Evolutionary conservation across 495 filamentous ascomycete genomes (phyloP), one percentile per base, ranked within the genome.

Genomic region (Delitschia confertaspora): DNA sequence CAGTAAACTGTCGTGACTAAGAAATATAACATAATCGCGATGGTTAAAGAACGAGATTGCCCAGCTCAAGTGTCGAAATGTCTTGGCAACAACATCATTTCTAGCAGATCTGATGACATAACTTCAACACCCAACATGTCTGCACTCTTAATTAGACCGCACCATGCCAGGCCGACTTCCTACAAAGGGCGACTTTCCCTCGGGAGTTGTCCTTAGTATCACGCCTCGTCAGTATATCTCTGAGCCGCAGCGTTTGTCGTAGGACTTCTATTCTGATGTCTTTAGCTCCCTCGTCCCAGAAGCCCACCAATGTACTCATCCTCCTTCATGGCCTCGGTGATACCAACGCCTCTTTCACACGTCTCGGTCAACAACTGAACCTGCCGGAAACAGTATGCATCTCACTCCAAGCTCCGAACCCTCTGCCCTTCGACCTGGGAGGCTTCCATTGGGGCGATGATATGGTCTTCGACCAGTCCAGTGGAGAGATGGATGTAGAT

Each of bases 381-480:
- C 76, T 95, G 9, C 86, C 88, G 0, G 83, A 87, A 56, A 91
- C 93, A 30, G 72, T 75, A 21, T 73, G 76, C 55, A 70, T 98
- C 24, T 75, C 86, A 3, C 60, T 96, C 19, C 81, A 79, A 58
- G 91, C 77, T 0, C 78, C 81, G 0, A 69, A 64, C n/a, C 75
- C 76, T 0, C 65, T 96, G 3, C 87, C 88, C 5, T 75, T 86
- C 37, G 69, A 80, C 20, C 65, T 88, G 0, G 70, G 75, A 9
- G 85, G 85, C 17, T 95, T 78, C 59, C 87, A 95, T 64, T 96
- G 88, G 89, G 88, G 88, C 37, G 85, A 96, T 60, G 89, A 98
- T 57, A 62, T 98, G 23, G 56, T 71, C 2, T 76, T 95, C 35
- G 76, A 83, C 38, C 50, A 65, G 4, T 51, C 64, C 1, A 73